These are phyloP conservation scores for Lepidopterella palustris DNA, from an alignment of 495 filamentous ascomycete species.

Conservation along the genomic window DNA sequence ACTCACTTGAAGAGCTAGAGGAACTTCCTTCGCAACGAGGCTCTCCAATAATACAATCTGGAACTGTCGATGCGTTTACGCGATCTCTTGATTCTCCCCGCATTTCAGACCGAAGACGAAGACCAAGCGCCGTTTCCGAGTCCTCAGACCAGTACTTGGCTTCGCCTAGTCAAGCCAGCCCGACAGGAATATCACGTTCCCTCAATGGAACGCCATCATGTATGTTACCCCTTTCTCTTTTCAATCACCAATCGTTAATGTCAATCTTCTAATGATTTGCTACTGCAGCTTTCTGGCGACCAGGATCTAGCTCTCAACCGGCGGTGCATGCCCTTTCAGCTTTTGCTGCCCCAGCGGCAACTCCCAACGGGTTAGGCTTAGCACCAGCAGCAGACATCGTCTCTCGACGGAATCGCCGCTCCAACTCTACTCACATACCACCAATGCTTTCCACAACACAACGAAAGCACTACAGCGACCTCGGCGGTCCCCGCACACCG, in stretches of 20 bases:
- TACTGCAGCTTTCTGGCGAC: slow-evolving; percentile 18
- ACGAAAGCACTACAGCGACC: slow-evolving; percentile 25
- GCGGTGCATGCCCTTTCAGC: neutral
- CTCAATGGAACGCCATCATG: slow-evolving; percentile 10
- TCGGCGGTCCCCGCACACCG: slow-evolving; percentile 19
- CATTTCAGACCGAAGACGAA: slow-evolving; percentile 14
- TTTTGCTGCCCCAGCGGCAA: neutral
- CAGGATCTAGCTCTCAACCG: neutral
- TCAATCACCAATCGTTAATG: neutral
- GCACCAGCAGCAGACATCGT: slow-evolving; percentile 27
- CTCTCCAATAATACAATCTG: slow-evolving; percentile 12
- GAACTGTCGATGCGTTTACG: slow-evolving; percentile 5
- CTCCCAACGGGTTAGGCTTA: slow-evolving; percentile 7
- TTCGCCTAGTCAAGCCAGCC: slow-evolving; percentile 17
- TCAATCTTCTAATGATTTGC: neutral
- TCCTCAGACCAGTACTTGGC: slow-evolving; percentile 23
- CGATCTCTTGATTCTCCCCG: slow-evolving; percentile 19
- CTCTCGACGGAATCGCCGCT: slow-evolving; percentile 26
- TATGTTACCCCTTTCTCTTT: slow-evolving; percentile 2
- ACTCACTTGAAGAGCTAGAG: slow-evolving; percentile 63
- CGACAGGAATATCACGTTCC: slow-evolving; percentile 11
- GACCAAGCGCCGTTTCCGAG: slow-evolving; percentile 26
- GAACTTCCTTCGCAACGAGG: slow-evolving; percentile 54
- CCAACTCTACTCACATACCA: slow-evolving; percentile 21
- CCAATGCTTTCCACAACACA: slow-evolving; percentile 19